Conservation (phyloP, 352 stramenopile species). For the Phytophthora quininea region DNA sequence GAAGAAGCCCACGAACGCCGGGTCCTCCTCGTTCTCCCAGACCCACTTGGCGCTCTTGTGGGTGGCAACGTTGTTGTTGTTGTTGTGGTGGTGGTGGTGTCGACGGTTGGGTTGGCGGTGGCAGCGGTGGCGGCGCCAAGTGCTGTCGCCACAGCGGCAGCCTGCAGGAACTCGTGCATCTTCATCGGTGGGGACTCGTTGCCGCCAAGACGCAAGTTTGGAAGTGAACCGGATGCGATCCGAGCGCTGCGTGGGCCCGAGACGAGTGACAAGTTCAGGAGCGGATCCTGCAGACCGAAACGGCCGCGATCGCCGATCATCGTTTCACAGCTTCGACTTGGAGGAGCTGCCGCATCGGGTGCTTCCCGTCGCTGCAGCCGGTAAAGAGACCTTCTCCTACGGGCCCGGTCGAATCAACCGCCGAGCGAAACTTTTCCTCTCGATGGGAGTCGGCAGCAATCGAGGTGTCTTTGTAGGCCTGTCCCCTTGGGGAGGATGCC, state of each 20-base stretch:
- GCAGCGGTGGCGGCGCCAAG: not conserved
- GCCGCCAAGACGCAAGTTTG: slow-evolving; percentile 12
- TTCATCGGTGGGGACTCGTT: slow-evolving; percentile 7
- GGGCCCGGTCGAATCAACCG: not conserved
- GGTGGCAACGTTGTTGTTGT: not conserved
- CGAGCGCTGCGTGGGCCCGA: not conserved
- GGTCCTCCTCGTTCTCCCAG: slow-evolving; percentile 52
- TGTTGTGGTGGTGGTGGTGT: not conserved
- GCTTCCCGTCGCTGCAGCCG: not conserved
- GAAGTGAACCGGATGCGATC: slow-evolving; percentile 4
- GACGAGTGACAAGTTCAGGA: not conserved
- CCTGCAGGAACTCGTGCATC: slow-evolving; percentile 6
- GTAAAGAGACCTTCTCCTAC: not conserved
- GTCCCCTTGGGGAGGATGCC: slow-evolving; percentile 3
- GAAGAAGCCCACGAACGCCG: slow-evolving; percentile 50
- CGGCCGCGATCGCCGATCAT: not conserved
- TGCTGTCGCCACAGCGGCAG: not conserved
- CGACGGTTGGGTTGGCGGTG: too few relatives aligned
- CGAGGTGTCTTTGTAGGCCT: not conserved
- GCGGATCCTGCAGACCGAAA: not conserved
- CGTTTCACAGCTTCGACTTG: slow-evolving; percentile 1
- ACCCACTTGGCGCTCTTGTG: slow-evolving; percentile 49
- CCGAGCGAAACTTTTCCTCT: slow-evolving; percentile 12
- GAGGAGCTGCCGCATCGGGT: not conserved
- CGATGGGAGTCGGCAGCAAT: slow-evolving; percentile 1